A percentile compares a stretch with the other conserved stretches of the same genome.
These are phyloP conservation scores for Triticum turgidum DNA, from an alignment of 176 grass and related monocot genomes.

Conservation along the genomic window DNA sequence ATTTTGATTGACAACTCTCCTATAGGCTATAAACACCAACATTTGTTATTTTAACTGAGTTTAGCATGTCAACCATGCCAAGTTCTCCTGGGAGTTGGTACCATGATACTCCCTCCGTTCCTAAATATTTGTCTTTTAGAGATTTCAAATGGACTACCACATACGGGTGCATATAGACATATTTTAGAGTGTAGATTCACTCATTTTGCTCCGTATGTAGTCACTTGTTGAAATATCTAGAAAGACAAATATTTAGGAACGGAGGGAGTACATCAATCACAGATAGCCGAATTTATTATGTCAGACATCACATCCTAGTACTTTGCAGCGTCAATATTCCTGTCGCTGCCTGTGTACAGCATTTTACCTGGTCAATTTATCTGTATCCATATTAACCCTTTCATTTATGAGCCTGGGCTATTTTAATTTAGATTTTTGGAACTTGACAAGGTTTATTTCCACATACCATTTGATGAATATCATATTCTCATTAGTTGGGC, in stretches of 20 bases:
- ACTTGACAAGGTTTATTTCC: not conserved
- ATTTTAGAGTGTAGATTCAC: too few relatives aligned
- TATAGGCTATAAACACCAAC: not conserved
- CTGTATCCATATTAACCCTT: not conserved
- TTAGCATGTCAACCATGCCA: not conserved
- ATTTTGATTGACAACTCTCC: not conserved
- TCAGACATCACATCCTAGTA: not conserved
- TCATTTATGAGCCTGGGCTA: not conserved
- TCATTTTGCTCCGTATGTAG: too few relatives aligned
- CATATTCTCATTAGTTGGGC: not conserved
- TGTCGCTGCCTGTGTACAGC: not conserved
- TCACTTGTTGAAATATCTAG: too few relatives aligned
- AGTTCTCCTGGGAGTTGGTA: not conserved
- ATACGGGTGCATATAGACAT: too few relatives aligned
- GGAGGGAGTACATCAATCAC: not conserved
- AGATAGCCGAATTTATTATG: not conserved
- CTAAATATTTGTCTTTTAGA: too few relatives aligned
- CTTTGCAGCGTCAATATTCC: not conserved
- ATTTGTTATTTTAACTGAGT: not conserved
- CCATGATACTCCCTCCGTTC: not conserved
- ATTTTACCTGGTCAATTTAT: constrained; percentile 1
- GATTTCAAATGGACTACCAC: too few relatives aligned
- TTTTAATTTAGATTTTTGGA: not conserved
- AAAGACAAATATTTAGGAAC: too few relatives aligned
- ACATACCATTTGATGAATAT: not conserved